Evolutionary conservation across 2,329 filamentous ascomycete genomes (phyloP).

Genomic region (Colletotrichum phormii): DNA sequence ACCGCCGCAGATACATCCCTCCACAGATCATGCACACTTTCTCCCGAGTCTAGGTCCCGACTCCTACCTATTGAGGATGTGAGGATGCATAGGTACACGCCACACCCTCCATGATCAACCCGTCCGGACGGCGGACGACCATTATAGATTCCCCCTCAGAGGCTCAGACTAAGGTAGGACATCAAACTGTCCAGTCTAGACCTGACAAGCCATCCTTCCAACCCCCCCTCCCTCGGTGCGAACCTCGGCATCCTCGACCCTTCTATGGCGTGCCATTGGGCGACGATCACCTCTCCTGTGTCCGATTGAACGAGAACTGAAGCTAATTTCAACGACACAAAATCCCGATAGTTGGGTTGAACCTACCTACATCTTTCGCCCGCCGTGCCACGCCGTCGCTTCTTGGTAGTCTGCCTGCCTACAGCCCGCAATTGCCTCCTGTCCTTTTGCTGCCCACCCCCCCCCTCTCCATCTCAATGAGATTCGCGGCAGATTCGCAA

Average conservation of each 20-base stretch:
- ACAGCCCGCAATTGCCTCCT: neutral
- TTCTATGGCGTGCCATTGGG: slow-evolving; percentile 19
- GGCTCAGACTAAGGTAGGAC: neutral
- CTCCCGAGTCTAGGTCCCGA: neutral
- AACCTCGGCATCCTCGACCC: slow-evolving; percentile 27
- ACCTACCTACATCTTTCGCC: neutral
- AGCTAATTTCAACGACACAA: slow-evolving; percentile 29
- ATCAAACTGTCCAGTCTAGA: neutral
- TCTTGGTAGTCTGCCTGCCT: neutral
- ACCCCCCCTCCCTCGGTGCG: neutral
- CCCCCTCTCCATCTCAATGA: neutral
- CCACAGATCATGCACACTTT: neutral
- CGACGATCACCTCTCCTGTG: neutral
- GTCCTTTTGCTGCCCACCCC: neutral
- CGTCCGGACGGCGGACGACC: neutral
- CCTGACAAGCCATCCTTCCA: neutral
- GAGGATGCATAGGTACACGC: slow-evolving; percentile 2
- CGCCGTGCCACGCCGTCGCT: slow-evolving; percentile 18
- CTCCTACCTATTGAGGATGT: no score
- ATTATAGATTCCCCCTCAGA: slow-evolving; percentile 1
- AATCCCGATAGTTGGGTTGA: neutral
- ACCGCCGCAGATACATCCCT: neutral
- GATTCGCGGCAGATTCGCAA: slow-evolving; percentile 16
- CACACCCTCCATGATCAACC: slow-evolving; percentile 6
- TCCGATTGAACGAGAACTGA: neutral